Percentiles rank a stretch among this genome's conserved stretches.
Evolutionary conservation across 2,329 filamentous ascomycete species (phyloP).

Genomic region (Penicillium sp.): DNA sequence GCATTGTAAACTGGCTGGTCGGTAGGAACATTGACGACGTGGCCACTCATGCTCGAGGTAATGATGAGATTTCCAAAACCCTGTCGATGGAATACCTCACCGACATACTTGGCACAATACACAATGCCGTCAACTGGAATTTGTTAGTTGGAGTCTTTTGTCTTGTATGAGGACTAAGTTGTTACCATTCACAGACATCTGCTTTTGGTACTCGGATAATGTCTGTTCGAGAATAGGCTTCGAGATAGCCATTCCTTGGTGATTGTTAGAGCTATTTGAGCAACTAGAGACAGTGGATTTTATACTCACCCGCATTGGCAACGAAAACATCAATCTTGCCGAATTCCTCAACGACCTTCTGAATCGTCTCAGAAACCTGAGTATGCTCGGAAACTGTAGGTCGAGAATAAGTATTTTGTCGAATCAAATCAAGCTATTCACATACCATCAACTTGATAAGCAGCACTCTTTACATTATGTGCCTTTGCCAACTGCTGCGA

Average conservation of each 20-base stretch:
- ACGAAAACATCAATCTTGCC: constrained; percentile 43
- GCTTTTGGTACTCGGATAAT: constrained; percentile 48
- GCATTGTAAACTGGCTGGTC: constrained; percentile 56
- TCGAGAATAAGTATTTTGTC: background rate
- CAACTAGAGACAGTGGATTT: background rate
- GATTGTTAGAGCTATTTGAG: constrained; percentile 2
- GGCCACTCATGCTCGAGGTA: constrained; percentile 48
- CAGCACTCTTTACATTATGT: constrained; percentile 36
- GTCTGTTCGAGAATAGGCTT: constrained; percentile 54
- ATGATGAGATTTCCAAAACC: constrained; percentile 46
- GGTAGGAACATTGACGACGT: constrained; percentile 50
- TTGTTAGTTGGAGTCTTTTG: constrained; percentile 2
- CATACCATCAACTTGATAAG: constrained; percentile 44
- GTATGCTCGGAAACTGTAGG: constrained; percentile 40
- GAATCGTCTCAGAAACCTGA: constrained; percentile 33
- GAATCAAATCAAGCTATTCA: background rate
- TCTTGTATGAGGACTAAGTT: background rate
- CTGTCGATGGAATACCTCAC: constrained; percentile 43
- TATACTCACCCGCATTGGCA: constrained; percentile 39
- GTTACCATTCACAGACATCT: constrained; percentile 53
- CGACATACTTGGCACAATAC: constrained; percentile 43
- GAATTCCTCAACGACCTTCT: constrained; percentile 38
- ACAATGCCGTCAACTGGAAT: constrained; percentile 45
- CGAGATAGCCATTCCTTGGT: constrained; percentile 47
- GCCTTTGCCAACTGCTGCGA: constrained; percentile 31